A percentile compares a stretch with the other conserved stretches of the same genome.
phyloP scores from a whole-genome alignment of 2,329 filamentous ascomycete genomes.

The Curvularia eragrostidis region DNA sequence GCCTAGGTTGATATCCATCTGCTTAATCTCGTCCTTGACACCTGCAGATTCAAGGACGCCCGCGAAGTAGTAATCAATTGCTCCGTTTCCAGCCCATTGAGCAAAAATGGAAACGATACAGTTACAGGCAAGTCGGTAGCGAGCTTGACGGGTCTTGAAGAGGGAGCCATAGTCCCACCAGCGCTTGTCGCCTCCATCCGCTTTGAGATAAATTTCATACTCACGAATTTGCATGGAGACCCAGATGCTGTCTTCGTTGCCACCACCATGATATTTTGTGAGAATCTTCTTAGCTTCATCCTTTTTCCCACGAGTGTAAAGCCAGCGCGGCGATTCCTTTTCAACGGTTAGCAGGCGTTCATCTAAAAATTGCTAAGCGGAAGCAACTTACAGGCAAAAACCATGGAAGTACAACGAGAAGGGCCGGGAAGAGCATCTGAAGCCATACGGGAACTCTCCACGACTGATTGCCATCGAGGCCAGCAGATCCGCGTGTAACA shows the following conservation, averaged over 20 bases:
- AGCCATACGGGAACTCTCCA: conserved; percentile 39
- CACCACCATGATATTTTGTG: conserved; percentile 61
- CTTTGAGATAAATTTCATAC: conserved; percentile 60
- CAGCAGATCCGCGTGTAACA: conserved; percentile 31
- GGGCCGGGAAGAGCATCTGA: conserved; percentile 35
- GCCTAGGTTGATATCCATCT: conserved; percentile 49
- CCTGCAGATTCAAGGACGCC: conserved; percentile 47
- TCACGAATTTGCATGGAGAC: conserved; percentile 44
- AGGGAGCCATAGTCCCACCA: conserved; percentile 65
- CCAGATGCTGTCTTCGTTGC: conserved; percentile 48
- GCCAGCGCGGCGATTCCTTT: conserved; percentile 58
- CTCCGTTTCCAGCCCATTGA: conserved; percentile 52
- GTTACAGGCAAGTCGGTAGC: conserved; percentile 60
- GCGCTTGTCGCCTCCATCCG: conserved; percentile 61
- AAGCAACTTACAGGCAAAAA: conserved; percentile 61
- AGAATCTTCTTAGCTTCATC: conserved; percentile 62
- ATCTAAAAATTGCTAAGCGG: not conserved
- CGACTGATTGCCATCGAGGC: conserved; percentile 24
- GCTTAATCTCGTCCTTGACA: conserved; percentile 38
- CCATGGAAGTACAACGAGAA: conserved; percentile 56
- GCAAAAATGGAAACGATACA: conserved; percentile 61
- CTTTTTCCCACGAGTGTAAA: conserved; percentile 60
- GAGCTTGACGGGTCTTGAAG: conserved; percentile 55
- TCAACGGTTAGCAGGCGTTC: not conserved
- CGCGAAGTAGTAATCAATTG: conserved; percentile 42